Evolutionary conservation across 805 yeast species (phyloP), one percentile per base, ranked within the genome.

Genomic region (Ogataea methanolica): DNA sequence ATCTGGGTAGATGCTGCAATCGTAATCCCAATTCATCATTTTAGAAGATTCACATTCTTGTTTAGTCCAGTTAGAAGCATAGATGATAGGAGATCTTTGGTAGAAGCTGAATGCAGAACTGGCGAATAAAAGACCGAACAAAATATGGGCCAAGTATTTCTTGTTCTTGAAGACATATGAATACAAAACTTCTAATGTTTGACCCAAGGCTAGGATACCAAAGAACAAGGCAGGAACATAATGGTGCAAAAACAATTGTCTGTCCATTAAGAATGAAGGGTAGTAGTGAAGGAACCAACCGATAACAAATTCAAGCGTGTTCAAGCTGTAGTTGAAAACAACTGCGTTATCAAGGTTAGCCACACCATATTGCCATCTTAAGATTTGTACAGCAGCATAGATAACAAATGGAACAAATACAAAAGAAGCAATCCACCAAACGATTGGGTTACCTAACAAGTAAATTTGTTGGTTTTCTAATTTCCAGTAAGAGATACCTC

Each of bases 201-300:
- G 61, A 51, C 69, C 67, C 51, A 68, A 44, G 47, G 69, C 57
- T 51, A 70, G 51, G n/a, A 67, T 60, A 14, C 62, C 72, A 68
- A 94, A 94, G 71, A 89, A 94, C 45, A 88, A 78, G 2, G 98
- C 88, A 47, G 97, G 97, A 56, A 94, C 70, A 67, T 92, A 92
- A 68, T 91, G 98, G 67, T 91, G 98, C 63, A 91, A 73, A 72
- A 92, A 91, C 68, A 91, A 69, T 70, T 91, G 97, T 70, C 98
- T 82, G 22, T 83, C 90, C 98, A 91, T 91, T 49, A 91, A 71
- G 68, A 79, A 83, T 45, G 88, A 86, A 55, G 96, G 95, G 46
- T 74, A 62, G 62, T 78, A 84, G 66, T 88, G 96, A 36, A 84
- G 34, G 44, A 62, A 69, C 87, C 90, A 88, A 39, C 95, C 96